Conservation (phyloP, 1,284 basidiomycete species). For the Sporisorium iseilematis-ciliati region DNA sequence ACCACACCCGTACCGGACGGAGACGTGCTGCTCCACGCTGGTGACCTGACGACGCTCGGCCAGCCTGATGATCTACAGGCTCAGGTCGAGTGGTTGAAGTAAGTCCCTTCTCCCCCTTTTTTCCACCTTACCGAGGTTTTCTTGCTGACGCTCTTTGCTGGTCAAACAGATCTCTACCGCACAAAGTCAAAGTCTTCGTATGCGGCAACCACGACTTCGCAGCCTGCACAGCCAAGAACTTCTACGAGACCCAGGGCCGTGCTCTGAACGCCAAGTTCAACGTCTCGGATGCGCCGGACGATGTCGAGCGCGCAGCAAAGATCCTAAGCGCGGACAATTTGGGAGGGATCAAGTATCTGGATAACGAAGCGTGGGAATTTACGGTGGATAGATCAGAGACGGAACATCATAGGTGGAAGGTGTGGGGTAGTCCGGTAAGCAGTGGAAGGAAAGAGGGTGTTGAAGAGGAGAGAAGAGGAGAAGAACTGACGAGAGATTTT, state of each 20-base stretch:
- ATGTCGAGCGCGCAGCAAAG: conserved; percentile 8
- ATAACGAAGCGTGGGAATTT: conserved; percentile 29
- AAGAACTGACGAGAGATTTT: not conserved
- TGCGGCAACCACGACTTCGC: conserved; percentile 56
- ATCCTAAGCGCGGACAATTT: conserved; percentile 6
- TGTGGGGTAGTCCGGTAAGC: conserved; percentile 41
- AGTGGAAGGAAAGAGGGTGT: not conserved
- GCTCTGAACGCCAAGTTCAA: too few relatives aligned
- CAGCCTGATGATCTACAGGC: conserved; percentile 15
- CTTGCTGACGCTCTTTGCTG: not conserved
- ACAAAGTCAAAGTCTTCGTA: conserved; percentile 38
- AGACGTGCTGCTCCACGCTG: conserved; percentile 48
- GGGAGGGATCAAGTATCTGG: conserved; percentile 23
- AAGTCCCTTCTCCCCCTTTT: not conserved
- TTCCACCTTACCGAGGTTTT: too few relatives aligned
- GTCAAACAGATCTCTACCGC: conserved; percentile 22
- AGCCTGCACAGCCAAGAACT: conserved; percentile 18
- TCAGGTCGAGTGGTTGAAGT: conserved; percentile 50
- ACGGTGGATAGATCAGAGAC: conserved; percentile 20
- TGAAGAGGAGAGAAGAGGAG: not conserved
- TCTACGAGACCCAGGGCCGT: conserved; percentile 30
- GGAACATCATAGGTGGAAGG: conserved; percentile 30
- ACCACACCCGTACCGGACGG: conserved; percentile 35
- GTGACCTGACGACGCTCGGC: conserved; percentile 51
- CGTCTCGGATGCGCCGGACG: conserved; percentile 15